phyloP scores from a whole-genome alignment of 2,329 filamentous ascomycete genomes.

The Fusarium sulawesiense region DNA sequence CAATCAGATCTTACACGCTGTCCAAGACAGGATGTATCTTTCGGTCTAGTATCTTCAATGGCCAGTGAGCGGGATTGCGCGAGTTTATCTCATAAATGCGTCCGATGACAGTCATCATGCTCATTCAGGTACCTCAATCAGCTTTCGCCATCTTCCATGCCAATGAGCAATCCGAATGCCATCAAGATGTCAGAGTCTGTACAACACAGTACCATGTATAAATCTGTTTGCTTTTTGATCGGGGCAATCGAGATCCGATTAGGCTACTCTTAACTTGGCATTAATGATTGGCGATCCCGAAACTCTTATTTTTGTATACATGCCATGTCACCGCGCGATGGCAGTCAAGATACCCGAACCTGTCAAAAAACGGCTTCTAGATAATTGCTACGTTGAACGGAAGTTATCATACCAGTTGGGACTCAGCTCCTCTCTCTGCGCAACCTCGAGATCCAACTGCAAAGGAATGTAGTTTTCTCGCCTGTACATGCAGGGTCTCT shows the following conservation, averaged over 20 bases:
- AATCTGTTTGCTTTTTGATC: slow-evolving; percentile 10
- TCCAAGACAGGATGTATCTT: neutral
- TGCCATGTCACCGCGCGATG: neutral
- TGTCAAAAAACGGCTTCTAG: neutral
- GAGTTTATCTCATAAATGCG: neutral
- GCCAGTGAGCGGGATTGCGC: neutral
- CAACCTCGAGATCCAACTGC: neutral
- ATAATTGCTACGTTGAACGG: neutral
- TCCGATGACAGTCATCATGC: neutral
- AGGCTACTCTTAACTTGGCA: slow-evolving; percentile 11
- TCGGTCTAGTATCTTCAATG: neutral
- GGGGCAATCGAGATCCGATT: slow-evolving; percentile 42
- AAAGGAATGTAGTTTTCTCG: neutral
- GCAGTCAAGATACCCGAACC: neutral
- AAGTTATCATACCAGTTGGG: neutral
- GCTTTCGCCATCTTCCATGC: neutral
- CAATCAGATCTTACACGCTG: neutral
- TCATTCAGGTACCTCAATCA: neutral
- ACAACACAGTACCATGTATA: neutral
- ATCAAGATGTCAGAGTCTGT: neutral
- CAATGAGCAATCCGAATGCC: neutral
- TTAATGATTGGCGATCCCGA: neutral
- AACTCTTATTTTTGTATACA: slow-evolving; percentile 4
- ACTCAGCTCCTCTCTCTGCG: neutral
- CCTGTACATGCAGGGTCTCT: neutral